Evolutionary conservation across 2,329 filamentous ascomycete genomes (phyloP), one percentile per base, ranked within the genome.

Genomic region (Aureobasidium sp.): DNA sequence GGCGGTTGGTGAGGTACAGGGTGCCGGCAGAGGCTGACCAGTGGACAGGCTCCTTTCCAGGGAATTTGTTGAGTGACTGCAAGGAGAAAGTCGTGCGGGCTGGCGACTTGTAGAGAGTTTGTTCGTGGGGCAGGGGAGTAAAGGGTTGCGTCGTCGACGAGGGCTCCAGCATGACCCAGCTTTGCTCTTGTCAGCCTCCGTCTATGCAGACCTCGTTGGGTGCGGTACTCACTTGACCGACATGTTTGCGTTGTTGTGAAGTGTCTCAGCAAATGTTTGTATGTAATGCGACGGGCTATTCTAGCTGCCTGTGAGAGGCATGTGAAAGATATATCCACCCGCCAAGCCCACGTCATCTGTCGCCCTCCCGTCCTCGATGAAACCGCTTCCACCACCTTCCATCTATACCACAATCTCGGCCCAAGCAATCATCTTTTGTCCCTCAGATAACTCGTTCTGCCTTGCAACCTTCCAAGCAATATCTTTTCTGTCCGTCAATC

Each of bases 141-240:
- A 96, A 94, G n/a, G 61, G 39, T 37, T 44, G 61, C n/a, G 68
- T 68, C 14, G 65, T 68, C 14, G 65, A 70, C 63, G 87, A 85
- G 9, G 55, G 78, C 71, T 88, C 86, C 71, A 96, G 85, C 92
- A 97, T 97, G 49, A 97, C 93, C 93, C 93, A 97, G 74, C 87
- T 90, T 27, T 25, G 14, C 57, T 31, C 20, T 45, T 8, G 45
- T 69, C 27, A 65, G 63, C 25, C 42, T 48, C 45, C 66, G 65
- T 65, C 63, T 63, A 49, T 65, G 62, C 64, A 45, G 36, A 63
- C 14, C 45, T 48, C 37, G 9, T n/a, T 34, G 12, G 22, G 11
- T 20, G 17, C 20, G 5, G 9, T 22, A 57, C 58, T 59, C 61
- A 60, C 61, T 65, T 65, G 55, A 65, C 42, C 52, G 64, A 58